Base-by-base conservation (phyloP, 2,329 filamentous ascomycete genomes). In the Sporothrix globosa region DNA sequence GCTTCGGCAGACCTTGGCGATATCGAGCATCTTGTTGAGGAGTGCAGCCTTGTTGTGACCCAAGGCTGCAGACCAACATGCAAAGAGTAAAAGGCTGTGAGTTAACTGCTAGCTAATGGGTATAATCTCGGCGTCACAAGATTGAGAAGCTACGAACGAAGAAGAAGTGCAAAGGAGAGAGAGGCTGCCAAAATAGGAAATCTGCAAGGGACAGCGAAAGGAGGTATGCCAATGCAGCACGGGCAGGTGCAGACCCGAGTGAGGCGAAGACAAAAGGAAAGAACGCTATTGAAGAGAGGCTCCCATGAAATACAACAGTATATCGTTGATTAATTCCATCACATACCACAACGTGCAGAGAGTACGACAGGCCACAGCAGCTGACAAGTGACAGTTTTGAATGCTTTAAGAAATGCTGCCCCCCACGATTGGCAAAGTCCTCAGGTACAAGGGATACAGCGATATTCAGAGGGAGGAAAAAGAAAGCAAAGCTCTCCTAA, bases 121-220 rank as follows among this genome's bases (percentile, higher is more conserved):
- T 21, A 41, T 21, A 44, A 1, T 21, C 56, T n/a, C 6, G 10
- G 21, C 19, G 7, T 41, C 41, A 48, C 46, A 52, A 41, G 4
- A 53, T 27, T 11, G 46, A 50, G 21, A 66, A 53, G 63, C 27
- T 19, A 30, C 27, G 27, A 30, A n/a, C 41, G 41, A 63, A 39
- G 60, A 50, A 10, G 24, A 66, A 66, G 19, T 14, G 41, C 14
- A 66, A 66, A 30, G 34, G 34, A 52, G 19, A 52, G 34, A 34
- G 41, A 50, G 17, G 14, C 7, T 39, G 14, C 61, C 27, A 50
- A 66, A 52, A 66, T 66, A 50, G 27, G 61, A 52, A 66, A 66
- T 7, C 27, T 52, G 44, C 61, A 66, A 66, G 61, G 56, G 61
- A 27, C 44, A 52, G 19, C 61, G 61, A 66, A 50, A 66, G 21